These are phyloP conservation scores for Talaromyces sp. DNA, from an alignment of 2,329 filamentous ascomycete species.

Conservation along the genomic window DNA sequence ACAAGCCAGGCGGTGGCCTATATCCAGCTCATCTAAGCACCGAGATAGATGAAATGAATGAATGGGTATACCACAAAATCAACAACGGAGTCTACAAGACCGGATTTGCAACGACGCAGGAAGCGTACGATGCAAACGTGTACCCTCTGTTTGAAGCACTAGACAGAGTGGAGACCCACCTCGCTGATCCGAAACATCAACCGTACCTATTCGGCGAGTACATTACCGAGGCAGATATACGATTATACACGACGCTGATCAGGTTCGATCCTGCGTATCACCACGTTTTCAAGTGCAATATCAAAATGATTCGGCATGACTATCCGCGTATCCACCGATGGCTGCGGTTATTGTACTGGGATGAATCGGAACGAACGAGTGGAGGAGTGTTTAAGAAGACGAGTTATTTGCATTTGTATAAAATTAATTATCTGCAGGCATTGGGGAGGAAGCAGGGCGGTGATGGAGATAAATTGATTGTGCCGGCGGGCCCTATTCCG, in stretches of 20 bases:
- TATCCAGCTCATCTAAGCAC: constrained; percentile 60
- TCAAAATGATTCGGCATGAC: constrained; percentile 60
- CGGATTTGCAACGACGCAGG: constrained; percentile 74
- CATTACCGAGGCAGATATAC: constrained; percentile 74
- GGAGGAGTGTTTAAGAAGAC: constrained; percentile 44
- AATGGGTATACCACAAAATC: constrained; percentile 66
- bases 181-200: constrained; percentile 47
- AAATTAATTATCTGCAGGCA: constrained; percentile 26
- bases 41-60: constrained; percentile 69
- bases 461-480: constrained; percentile 22
- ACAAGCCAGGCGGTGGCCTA: constrained; percentile 53
- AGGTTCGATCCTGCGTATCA: constrained; percentile 72
- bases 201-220: constrained; percentile 70
- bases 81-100: constrained; percentile 57
- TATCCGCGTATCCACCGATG: constrained; percentile 50
- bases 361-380: constrained; percentile 41
- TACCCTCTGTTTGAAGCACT: constrained; percentile 66
- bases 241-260: constrained; percentile 65
- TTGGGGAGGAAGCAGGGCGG: constrained; percentile 1
- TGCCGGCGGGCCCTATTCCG: constrained; percentile 29
- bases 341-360: constrained; percentile 48
- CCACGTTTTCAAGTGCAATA: constrained; percentile 73
- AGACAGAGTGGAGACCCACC: constrained; percentile 67
- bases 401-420: constrained; percentile 40
- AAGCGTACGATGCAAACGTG: constrained; percentile 71